Evolutionary conservation across 1,139 yeast species (phyloP).

Genomic region (Neolecta irregularis): DNA sequence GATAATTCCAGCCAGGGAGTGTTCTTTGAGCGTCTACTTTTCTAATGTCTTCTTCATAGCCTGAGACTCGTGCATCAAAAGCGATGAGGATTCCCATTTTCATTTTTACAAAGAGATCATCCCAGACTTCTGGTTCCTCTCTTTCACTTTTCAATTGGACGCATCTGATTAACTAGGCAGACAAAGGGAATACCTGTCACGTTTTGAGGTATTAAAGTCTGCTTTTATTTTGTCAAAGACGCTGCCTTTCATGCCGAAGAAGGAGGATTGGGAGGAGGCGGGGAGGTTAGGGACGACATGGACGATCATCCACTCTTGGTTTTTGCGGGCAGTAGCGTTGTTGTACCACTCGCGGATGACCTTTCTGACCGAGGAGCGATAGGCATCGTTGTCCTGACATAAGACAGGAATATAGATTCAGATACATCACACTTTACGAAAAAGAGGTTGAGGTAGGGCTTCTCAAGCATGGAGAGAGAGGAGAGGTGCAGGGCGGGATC

Average conservation of each 20-base stretch:
- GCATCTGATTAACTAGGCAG: slow-evolving; percentile 24
- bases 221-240: slow-evolving; percentile 47
- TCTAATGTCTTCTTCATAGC: slow-evolving; percentile 27
- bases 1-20: slow-evolving; percentile 31
- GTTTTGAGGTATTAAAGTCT: slow-evolving; percentile 40
- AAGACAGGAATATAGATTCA: no score
- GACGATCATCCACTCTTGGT: slow-evolving; percentile 52
- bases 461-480: slow-evolving; percentile 25
- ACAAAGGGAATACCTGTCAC: slow-evolving; percentile 24
- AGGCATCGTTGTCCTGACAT: slow-evolving; percentile 55
- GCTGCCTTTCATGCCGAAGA: slow-evolving; percentile 36
- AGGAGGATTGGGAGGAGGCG: slow-evolving; percentile 20
- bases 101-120: slow-evolving; percentile 30
- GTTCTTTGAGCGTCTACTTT: slow-evolving; percentile 24
- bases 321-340: slow-evolving; percentile 30
- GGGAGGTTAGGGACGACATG: slow-evolving; percentile 20
- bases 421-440: no score
- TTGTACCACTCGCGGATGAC: slow-evolving; percentile 68
- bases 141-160: slow-evolving; percentile 21
- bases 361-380: slow-evolving; percentile 66
- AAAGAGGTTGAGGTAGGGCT: slow-evolving; percentile 53
- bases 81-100: slow-evolving; percentile 42
- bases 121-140: slow-evolving; percentile 37
- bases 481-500: slow-evolving; percentile 27
- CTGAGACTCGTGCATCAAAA: slow-evolving; percentile 36